These are phyloP conservation scores for Stagonosporopsis chrysanthemi DNA, from an alignment of 2,329 filamentous ascomycete species.

Conservation along the genomic window DNA sequence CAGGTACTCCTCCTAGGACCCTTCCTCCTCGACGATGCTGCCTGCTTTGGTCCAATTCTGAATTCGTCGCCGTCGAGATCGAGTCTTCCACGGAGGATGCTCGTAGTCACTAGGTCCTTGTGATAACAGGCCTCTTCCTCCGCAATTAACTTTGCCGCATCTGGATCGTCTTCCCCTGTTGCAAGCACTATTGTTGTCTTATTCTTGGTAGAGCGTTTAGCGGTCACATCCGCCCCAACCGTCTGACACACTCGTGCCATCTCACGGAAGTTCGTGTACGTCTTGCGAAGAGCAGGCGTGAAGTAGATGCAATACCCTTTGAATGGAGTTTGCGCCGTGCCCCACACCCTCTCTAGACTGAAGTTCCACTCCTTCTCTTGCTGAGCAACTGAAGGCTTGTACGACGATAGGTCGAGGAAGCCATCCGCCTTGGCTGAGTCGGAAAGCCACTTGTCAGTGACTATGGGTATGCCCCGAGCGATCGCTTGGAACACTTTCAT, in stretches of 20 bases:
- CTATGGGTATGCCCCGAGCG: conserved; percentile 53
- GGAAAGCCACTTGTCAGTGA: conserved; percentile 57
- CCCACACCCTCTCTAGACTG: conserved; percentile 42
- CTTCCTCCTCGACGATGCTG: conserved; percentile 23
- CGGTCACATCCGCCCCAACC: conserved; percentile 49
- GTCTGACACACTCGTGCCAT: conserved; percentile 49
- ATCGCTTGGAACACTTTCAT: conserved; percentile 56
- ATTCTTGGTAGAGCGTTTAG: conserved; percentile 33
- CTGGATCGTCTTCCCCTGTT: conserved; percentile 44
- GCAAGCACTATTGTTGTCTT: conserved; percentile 50
- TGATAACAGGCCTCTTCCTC: conserved; percentile 48
- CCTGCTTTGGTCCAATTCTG: conserved; percentile 26
- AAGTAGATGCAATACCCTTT: conserved; percentile 58
- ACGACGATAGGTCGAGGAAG: conserved; percentile 47
- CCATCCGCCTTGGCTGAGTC: conserved; percentile 47
- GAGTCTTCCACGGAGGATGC: conserved; percentile 54
- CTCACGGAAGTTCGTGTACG: conserved; percentile 46
- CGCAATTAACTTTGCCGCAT: conserved; percentile 44
- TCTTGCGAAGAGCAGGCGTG: conserved; percentile 50
- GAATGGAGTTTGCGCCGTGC: conserved; percentile 54
- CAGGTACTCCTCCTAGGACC: conserved; percentile 25
- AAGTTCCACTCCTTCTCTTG: conserved; percentile 52
- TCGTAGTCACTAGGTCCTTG: conserved; percentile 54
- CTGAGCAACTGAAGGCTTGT: conserved; percentile 42
- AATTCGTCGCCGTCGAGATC: conserved; percentile 53